Evolutionary conservation across 345 rosid genomes (phyloP).

Genomic region (Gynandropsis gynandra): DNA sequence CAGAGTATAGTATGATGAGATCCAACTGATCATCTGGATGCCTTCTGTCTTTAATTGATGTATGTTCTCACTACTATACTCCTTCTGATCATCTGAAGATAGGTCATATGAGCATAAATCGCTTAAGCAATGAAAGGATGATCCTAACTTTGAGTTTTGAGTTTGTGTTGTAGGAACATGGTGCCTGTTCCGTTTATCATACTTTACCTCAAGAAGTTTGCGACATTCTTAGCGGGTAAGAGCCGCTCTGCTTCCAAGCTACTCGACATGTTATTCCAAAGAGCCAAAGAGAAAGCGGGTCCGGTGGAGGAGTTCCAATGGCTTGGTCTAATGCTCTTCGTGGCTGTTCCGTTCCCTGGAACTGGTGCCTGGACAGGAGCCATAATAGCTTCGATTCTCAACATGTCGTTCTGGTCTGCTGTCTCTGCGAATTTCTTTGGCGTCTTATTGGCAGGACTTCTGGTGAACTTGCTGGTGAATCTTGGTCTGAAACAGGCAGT

Average conservation of each 20-base stretch:
- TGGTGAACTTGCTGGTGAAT: slow-evolving; percentile 77
- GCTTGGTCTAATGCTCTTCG: slow-evolving; percentile 92
- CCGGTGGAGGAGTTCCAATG: slow-evolving; percentile 88
- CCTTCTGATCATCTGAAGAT: slow-evolving; percentile 8
- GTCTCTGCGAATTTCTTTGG: slow-evolving; percentile 73
- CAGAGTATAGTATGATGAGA: no score
- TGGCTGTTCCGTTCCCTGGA: slow-evolving; percentile 95
- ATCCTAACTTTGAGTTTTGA: not conserved
- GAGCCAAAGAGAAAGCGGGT: slow-evolving; percentile 75
- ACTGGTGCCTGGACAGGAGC: slow-evolving; percentile 99
- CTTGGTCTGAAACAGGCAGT: slow-evolving; percentile 76
- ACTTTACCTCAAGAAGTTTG: slow-evolving; percentile 62
- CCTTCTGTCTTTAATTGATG: no score
- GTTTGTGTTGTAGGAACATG: slow-evolving; percentile 57
- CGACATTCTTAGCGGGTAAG: slow-evolving; percentile 55
- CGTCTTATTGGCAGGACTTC: slow-evolving; percentile 70
- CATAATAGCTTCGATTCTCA: slow-evolving; percentile 72
- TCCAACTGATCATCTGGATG: no score
- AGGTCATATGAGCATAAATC: not conserved
- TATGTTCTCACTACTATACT: no score
- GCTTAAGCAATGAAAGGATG: slow-evolving; percentile 5
- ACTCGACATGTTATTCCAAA: slow-evolving; percentile 55
- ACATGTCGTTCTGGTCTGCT: slow-evolving; percentile 86
- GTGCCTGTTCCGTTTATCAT: slow-evolving; percentile 88
- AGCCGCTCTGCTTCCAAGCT: slow-evolving; percentile 50